phyloP scores from a whole-genome alignment of 176 grass and related monocot genomes.

The Themeda triandra region DNA sequence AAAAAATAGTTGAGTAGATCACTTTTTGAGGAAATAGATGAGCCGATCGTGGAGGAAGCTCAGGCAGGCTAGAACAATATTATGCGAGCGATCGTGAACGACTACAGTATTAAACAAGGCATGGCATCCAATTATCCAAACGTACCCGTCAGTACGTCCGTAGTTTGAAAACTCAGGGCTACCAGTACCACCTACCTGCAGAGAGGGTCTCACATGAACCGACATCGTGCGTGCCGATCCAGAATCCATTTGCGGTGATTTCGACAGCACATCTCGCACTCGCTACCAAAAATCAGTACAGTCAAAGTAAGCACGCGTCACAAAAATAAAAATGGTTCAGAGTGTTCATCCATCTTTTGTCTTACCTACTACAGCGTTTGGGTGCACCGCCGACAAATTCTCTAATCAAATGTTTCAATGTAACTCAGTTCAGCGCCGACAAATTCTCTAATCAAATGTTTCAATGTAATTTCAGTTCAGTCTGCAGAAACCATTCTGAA shows the following conservation, averaged over 20 bases:
- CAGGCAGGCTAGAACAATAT: background rate
- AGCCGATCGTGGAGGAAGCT: background rate
- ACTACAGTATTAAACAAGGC: background rate
- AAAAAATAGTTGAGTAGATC: background rate
- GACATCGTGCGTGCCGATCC: background rate
- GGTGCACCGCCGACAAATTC: background rate
- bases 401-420: background rate
- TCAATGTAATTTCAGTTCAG: background rate
- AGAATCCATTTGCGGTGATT: conserved; percentile 27
- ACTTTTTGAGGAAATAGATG: background rate
- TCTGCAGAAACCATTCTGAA: background rate
- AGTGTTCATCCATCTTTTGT: background rate
- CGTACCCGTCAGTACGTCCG: background rate
- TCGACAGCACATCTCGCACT: conserved; percentile 20
- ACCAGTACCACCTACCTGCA: background rate
- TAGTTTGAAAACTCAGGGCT: background rate
- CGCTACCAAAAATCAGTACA: background rate
- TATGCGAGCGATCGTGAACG: background rate
- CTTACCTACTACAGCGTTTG: background rate
- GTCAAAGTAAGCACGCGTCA: background rate
- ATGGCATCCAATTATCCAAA: too few relatives aligned
- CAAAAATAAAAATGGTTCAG: background rate
- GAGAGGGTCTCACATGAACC: background rate
- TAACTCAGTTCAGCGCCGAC: background rate
- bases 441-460: background rate